Conservation (phyloP, 352 stramenopile genomes). For the Phytophthora capsici region DNA sequence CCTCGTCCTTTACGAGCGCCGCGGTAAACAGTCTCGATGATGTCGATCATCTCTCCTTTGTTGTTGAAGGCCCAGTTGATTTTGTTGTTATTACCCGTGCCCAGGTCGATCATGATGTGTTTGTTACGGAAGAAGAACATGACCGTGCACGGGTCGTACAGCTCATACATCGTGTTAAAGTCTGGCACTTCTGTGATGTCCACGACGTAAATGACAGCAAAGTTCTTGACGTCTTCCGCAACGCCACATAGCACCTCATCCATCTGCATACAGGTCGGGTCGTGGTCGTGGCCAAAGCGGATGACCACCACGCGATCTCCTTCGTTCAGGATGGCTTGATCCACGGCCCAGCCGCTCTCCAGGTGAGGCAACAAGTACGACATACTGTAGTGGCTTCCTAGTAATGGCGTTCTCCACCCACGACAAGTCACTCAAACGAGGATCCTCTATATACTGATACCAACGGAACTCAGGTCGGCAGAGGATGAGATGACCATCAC, state of each 20-base stretch:
- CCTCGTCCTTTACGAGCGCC: constrained; percentile 97
- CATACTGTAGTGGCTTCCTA: constrained; percentile 70
- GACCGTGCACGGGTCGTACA: constrained; percentile 98
- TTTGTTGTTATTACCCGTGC: constrained; percentile 99
- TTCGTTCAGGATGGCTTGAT: constrained; percentile 99
- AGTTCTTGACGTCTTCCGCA: constrained; percentile 99
- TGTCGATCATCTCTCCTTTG: constrained; percentile 99
- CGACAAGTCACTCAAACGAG: constrained; percentile 15
- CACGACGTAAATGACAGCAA: constrained; percentile 98
- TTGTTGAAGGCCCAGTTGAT: constrained; percentile 99
- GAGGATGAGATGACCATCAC: constrained; percentile 33
- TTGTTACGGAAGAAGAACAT: constrained; percentile 99
- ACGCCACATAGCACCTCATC: constrained; percentile 96
- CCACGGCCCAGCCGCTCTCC: constrained; percentile 97
- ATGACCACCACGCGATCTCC: constrained; percentile 98
- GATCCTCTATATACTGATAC: background rate
- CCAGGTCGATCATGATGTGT: constrained; percentile 99
- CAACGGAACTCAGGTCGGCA: constrained; percentile 9
- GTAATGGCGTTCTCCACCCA: constrained; percentile 1
- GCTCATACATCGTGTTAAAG: constrained; percentile 99
- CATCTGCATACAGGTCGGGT: constrained; percentile 99
- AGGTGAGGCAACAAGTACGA: constrained; percentile 99
- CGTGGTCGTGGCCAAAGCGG: constrained; percentile 98
- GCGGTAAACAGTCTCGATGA: constrained; percentile 99
- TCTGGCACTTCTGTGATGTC: constrained; percentile 96